Evolutionary conservation across 2,329 filamentous ascomycete species (phyloP), one percentile per base, ranked within the genome.

Genomic region (Ophiognomonia clavigignenti-juglandacearum): DNA sequence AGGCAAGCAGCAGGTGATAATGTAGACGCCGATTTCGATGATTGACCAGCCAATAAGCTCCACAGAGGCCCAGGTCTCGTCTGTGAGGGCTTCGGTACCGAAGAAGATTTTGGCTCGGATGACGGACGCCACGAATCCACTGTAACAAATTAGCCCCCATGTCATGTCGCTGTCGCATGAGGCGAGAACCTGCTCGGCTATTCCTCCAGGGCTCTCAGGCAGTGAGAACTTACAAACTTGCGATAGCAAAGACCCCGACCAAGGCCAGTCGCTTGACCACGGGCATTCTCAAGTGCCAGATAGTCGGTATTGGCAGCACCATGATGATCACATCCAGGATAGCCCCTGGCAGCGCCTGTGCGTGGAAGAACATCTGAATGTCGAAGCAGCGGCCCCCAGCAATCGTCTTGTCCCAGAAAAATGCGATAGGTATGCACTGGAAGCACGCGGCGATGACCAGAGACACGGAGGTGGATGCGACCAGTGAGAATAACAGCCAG

Each of bases 381-480:
- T 61, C 45, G 40, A 61, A 57, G 59, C 70, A 74, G 23, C 59
- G 61, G 23, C 69, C 65, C 3, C 57, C 57, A 19, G 62, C 64
- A 44, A 71, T 57, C 38, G 70, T 60, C 8, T 63, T 58, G 51
- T 73, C 45, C 73, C 73, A 77, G 55, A 67, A 67, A 52, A 64
- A 71, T 9, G 58, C 47, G 8, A 74, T 57, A 0, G 71, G 71
- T 6, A 57, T 52, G 55, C 71, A 73, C 42, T 69, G 64, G 40
- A 59, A 52, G 35, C 53, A 50, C 13, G 53, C 51, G 2, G 50
- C 43, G 4, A 60, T 10, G n/a, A 56, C 44, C 29, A 61, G 53
- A 11, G 54, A 50, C 14, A 58, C n/a, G 27, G 53, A 53, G 2
- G 56, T 60, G 7, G 54, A 50, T 13, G 43, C 53, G 4, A 58